These are phyloP conservation scores for Scenedesmus sp. DNA, from an alignment of 163 green algal genomes.

Conservation along the genomic window DNA sequence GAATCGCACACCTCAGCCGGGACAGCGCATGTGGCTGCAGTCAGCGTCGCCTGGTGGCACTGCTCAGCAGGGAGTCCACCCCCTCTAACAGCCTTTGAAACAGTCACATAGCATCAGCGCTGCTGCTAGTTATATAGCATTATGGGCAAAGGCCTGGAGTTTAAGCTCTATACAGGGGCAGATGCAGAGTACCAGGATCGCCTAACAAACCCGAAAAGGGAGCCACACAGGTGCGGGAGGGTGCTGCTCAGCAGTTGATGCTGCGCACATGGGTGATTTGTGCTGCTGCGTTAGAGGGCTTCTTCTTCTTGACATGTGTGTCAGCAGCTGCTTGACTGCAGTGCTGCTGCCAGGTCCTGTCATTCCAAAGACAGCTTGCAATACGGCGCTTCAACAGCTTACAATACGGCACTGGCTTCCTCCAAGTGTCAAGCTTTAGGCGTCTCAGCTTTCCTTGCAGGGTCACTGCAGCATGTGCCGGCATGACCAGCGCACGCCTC, in stretches of 20 bases:
- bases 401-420: background rate
- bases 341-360: background rate
- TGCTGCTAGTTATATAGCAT: too few species aligned
- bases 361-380: background rate
- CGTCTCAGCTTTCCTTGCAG: background rate
- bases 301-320: too few species aligned
- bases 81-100: background rate
- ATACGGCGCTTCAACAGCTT: background rate
- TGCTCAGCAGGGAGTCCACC: background rate
- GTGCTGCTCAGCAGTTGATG: background rate
- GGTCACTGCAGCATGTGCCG: background rate
- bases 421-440: too few species aligned
- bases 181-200: slow-evolving; percentile 1
- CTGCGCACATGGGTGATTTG: too few species aligned
- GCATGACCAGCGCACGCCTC: background rate
- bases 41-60: slow-evolving; percentile 2
- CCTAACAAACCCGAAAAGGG: background rate
- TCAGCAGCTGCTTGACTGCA: background rate
- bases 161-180: slow-evolving; percentile 6
- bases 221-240: background rate
- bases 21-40: background rate
- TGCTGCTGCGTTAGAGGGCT: too few species aligned
- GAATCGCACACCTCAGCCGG: background rate
- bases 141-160: slow-evolving; percentile 21
- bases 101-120: background rate